Evolutionary conservation across 2,329 filamentous ascomycete genomes (phyloP), one percentile per base, ranked within the genome.

Genomic region (Teratosphaeriaceae sp.): DNA sequence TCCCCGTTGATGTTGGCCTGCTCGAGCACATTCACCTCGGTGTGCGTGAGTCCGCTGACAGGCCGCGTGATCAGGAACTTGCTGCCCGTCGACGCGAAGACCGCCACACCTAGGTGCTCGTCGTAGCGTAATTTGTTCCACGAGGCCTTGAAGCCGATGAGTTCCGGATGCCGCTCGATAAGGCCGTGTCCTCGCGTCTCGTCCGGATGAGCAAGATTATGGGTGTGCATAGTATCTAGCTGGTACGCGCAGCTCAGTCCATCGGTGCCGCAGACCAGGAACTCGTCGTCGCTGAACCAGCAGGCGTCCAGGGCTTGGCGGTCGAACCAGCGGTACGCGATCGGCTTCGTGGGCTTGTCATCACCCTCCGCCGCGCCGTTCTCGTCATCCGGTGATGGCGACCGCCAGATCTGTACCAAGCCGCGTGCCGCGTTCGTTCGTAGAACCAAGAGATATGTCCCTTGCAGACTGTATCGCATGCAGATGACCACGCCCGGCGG

Each of bases 251-350:
- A 50, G 11, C 43, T 42, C 15, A 56, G 38, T 0, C 53, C 53
- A 15, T 63, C 55, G 7, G 64, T 62, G 9, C 70, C 69, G 41
- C 66, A 69, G 9, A 71, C 65, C 8, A 68, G 59, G 46, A 73
- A 71, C 2, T 59, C 58, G 2, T 64, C 60, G 12, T 68, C 63
- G 34, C 56, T 64, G 30, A 65, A 65, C 69, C 70, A 72, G 11
- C 63, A 60, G 1, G 65, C 69, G 44, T 72, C 70, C 20, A 65
- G 57, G 1, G 71, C 62, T 41, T 60, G 60, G 3, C 61, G 60
- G 18, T 68, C 64, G 38, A 69, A 69, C 15, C 65, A 58, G 19
- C 60, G 62, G 62, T 64, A 69, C 4, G 57, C 58, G 3, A 65
- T 54, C 4, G 68, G 66, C 21, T 67, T 44, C 27, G n/a, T 43